Evolutionary conservation across 495 filamentous ascomycete genomes (phyloP).

Genomic region (Tuber umbilicatum): DNA sequence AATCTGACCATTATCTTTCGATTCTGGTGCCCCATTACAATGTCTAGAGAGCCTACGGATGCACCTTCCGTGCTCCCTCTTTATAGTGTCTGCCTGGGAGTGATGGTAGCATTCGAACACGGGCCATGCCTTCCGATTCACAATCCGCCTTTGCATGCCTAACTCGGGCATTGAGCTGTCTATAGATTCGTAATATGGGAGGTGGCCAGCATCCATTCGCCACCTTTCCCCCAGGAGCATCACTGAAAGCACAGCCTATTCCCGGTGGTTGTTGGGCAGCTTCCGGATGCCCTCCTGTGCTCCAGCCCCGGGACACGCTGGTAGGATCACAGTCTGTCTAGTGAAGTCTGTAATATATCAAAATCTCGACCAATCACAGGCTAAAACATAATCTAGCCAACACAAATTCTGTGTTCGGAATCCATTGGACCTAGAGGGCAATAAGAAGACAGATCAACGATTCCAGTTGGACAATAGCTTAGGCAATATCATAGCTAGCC

Average conservation of each 20-base stretch:
- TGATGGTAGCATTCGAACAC: not conserved
- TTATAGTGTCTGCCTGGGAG: not conserved
- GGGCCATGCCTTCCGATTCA: not conserved
- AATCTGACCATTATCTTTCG: not conserved
- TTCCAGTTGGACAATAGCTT: not conserved
- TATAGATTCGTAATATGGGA: not conserved
- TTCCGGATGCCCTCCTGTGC: not conserved
- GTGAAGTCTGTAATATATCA: not conserved
- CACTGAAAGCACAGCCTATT: not conserved
- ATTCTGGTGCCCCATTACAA: not conserved
- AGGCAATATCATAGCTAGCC: not conserved
- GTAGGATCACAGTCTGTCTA: not conserved
- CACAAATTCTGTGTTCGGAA: not conserved
- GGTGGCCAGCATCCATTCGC: not conserved
- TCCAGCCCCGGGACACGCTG: not conserved
- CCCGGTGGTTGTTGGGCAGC: not conserved
- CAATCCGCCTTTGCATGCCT: not conserved
- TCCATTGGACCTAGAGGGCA: not conserved
- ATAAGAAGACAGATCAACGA: not conserved
- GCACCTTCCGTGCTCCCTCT: not conserved
- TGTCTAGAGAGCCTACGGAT: not conserved
- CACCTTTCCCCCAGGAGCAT: not conserved
- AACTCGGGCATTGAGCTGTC: not conserved
- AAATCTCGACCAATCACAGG: not conserved
- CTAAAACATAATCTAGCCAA: not conserved